Base-by-base conservation (phyloP, 768 basidiomycete genomes). In the Rhodotorula diobovata region DNA sequence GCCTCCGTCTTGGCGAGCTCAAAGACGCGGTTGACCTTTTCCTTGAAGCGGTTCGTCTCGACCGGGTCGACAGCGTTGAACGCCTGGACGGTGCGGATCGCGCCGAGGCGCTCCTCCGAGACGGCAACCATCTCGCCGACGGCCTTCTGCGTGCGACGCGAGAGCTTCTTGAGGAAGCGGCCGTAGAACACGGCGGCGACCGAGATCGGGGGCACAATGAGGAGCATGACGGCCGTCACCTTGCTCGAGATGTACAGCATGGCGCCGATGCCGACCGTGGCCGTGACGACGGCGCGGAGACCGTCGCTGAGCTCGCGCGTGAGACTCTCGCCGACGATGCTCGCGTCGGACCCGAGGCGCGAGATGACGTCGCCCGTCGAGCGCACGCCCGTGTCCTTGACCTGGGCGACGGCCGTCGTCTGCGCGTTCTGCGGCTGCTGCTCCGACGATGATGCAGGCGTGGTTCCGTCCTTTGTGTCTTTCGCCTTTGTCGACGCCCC, bases 281-380 rank as follows among this genome's bases (percentile, higher is more conserved):
- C 91, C 84, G 95, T 94, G 45, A 97, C 90, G 45, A 93, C 80
- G 0, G 94, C 90, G 58, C 83, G 72, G 46, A 84, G 75, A 0
- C 84, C 84, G 75, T 85, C 84, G 61, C 81, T 81, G 58, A 85
- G 73, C 68, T 85, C 84, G 55, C 80, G 79, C 11, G 84, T 84
- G 25, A 85, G 79, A 34, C 79, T 80, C 54, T 82, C 76, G 25
- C 95, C 95, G 53, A 98, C 90, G 73, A 98, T 90, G 74, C 87
- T 90, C 12, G 91, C 90, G 79, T 99, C 95, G 1, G 89, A 89
- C 67, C 90, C 93, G 43, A 98, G 83, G 66, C 95, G 83, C 80
- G 92, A 94, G 55, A 97, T 82, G 16, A 96, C 90, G 79, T 99
- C 95, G 15, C 95, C 95, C 72, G 94, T 92, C 4, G 91, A 91